Percentiles rank a stretch among this genome's conserved stretches.
phyloP scores from a whole-genome alignment of 2,329 filamentous ascomycete species.

The Lecanicillium sp. region DNA sequence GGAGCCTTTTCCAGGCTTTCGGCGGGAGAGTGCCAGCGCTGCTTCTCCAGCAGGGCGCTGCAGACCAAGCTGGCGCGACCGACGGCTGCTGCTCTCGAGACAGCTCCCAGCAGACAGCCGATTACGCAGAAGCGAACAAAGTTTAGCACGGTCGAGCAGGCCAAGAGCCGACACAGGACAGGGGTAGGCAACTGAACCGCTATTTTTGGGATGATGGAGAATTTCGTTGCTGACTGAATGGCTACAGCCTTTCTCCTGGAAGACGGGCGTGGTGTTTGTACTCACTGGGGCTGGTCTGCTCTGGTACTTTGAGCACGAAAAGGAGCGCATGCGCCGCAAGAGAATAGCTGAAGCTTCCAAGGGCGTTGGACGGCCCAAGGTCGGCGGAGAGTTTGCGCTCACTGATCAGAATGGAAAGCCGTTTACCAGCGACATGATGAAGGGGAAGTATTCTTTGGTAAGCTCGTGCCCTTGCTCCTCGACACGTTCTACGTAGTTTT shows the following conservation, averaged over 20 bases:
- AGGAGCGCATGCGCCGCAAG: conserved; percentile 82
- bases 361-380: conserved; percentile 85
- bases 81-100: conserved; percentile 18
- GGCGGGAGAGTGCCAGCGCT: conserved; percentile 32
- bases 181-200: conserved; percentile 33
- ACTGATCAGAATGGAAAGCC: conserved; percentile 72
- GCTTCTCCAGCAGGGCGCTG: conserved; percentile 28
- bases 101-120: conserved; percentile 24
- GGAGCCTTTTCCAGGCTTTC: conserved; percentile 23
- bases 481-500: background rate
- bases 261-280: conserved; percentile 80
- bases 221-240: conserved; percentile 8
- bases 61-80: conserved; percentile 28
- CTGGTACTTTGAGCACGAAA: conserved; percentile 90
- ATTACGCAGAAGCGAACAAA: conserved; percentile 31
- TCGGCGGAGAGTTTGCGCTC: conserved; percentile 79
- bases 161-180: conserved; percentile 48
- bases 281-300: conserved; percentile 68
- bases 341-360: conserved; percentile 87
- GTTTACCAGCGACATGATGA: conserved; percentile 74
- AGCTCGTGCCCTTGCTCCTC: conserved; percentile 18
- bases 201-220: background rate
- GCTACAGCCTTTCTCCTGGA: conserved; percentile 84
- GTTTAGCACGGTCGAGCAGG: conserved; percentile 50
- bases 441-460: conserved; percentile 77